Evolutionary conservation across 1,284 basidiomycete species (phyloP), one percentile per base, ranked within the genome.

Genomic region (Cystobasidiaceae sp.): DNA sequence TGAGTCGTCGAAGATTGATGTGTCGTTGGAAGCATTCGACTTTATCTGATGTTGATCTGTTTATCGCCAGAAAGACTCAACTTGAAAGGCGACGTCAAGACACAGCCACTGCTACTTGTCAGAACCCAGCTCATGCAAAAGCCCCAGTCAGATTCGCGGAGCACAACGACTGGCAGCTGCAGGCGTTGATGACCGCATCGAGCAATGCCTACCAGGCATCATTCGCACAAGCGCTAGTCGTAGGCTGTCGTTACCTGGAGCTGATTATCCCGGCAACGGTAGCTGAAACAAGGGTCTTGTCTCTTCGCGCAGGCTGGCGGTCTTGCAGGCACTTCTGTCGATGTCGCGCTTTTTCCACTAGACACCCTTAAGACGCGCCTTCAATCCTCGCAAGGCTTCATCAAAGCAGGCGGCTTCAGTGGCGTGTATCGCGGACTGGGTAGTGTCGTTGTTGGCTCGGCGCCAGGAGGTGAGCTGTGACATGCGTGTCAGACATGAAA

Each of bases 361-460:
- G 94, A 98, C 79, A 97, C 94, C 1, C 80, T 97, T 75, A 98
- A 98, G 79, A 97, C 94, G 15, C 86, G 94, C 34, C 80, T 97
- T 58, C 94, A 98, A 75, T 88, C 92, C 3, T 78, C 85, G 0
- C 86, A 90, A 74, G 94, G 94, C 1, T 97, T 98, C 77, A 77
- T 85, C 63, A 80, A 81, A 25, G 86, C 91, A 1, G 94, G 96
- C 7, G 94, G 93, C 0, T 91, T 99, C 77, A 84, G 80, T 49
- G 93, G 93, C 6, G 85, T 98, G 13, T 99, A 99, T 78, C 88
- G 89, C 71, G 94, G 96, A 13, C 81, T 99, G 4, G 93, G 93
- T 19, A 96, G 92, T 76, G 93, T 97, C 0, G 87, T 93, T 0
- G 86, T 97, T 8, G 96, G 94, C 19, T 93, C 92, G 74, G 93